Base-by-base conservation (phyloP, 2,329 filamentous ascomycete genomes). In the Metarhizium anisopliae region DNA sequence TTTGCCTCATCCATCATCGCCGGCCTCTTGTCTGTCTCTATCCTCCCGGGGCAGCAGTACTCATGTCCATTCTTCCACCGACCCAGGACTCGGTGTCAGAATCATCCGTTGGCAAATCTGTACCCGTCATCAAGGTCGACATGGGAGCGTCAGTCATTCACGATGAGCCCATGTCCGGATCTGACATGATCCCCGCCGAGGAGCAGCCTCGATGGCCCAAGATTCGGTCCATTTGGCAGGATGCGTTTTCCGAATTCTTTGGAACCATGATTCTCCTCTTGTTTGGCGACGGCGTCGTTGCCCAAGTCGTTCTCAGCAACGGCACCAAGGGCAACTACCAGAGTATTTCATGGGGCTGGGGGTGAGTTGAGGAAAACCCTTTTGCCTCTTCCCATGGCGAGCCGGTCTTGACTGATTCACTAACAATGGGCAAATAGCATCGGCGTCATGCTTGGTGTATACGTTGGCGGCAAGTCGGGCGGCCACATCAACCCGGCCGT, bases 401-500 rank as follows among this genome's bases (percentile, higher is more conserved):
- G 10, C 32, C 32, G 6, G 32, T 35, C 32, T 38, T 30, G 14
- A 20, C 4, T 20, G 16, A 32, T 36, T 38, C 2, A 29, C 43
- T 54, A 18, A 51, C 51, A 14, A 3, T 2, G 16, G 30, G 16
- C 2, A 8, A 13, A n/a, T 52, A 76, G 83, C 38, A 71, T 88
- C 20, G 85, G 81, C 11, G 82, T 86, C 59, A 87, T 87, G 82
- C 74, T 88, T 3, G 84, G 85, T 4, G 79, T 88, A 45, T 89
- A 89, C 62, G 77, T 80, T n/a, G 75, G 75, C 6, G 80, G 80
- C 53, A 84, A 86, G 62, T 84, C 80, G 3, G 86, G 85, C 7
- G 84, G 80, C 1, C 86, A 88, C 64, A 74, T 90, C 61, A 86
- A 86, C 64, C 84, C 86, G 0, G 86, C 84, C n/a, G 80, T 90